Percentiles rank a stretch among this genome's conserved stretches.
These are phyloP conservation scores for Candida takata DNA, from an alignment of 805 yeast genomes.

Conservation along the genomic window DNA sequence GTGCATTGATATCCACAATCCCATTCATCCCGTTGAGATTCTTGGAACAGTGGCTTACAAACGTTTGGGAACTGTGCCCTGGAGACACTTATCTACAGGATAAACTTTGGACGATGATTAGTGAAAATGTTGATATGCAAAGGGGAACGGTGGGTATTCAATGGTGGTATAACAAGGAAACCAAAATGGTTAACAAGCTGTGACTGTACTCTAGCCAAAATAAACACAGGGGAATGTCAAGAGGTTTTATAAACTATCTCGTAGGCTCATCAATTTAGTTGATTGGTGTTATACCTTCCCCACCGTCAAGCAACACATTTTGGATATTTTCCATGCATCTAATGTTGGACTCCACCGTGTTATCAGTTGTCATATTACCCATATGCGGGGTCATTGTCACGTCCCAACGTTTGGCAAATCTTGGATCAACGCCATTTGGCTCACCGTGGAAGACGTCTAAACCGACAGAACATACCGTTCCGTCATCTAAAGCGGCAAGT, in stretches of 20 bases:
- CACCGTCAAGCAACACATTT: conserved; percentile 18
- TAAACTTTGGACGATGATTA: conserved; percentile 45
- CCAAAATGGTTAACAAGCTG: conserved; percentile 2
- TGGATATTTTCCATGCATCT: conserved; percentile 46
- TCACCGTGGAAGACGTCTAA: conserved; percentile 67
- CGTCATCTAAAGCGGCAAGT: conserved; percentile 48
- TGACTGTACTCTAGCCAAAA: no score
- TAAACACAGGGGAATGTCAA: no score
- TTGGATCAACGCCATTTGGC: conserved; percentile 41
- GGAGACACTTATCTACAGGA: conserved; percentile 27
- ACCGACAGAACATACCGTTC: conserved; percentile 58
- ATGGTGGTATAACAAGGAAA: conserved; percentile 53
- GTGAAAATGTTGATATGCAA: conserved; percentile 52
- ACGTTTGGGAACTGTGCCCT: conserved; percentile 30
- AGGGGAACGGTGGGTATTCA: conserved; percentile 46
- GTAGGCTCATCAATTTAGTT: conserved; percentile 2
- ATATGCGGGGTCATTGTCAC: conserved; percentile 59
- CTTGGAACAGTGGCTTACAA: conserved; percentile 41
- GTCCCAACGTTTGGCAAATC: conserved; percentile 49
- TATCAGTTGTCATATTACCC: conserved; percentile 60
- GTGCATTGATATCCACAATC: conserved; percentile 41
- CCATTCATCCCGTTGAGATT: conserved; percentile 42
- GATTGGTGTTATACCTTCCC: conserved; percentile 12
- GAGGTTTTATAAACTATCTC: no score
- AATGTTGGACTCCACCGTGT: conserved; percentile 43